phyloP scores from a whole-genome alignment of 768 basidiomycete species.

The Mycena maculata region DNA sequence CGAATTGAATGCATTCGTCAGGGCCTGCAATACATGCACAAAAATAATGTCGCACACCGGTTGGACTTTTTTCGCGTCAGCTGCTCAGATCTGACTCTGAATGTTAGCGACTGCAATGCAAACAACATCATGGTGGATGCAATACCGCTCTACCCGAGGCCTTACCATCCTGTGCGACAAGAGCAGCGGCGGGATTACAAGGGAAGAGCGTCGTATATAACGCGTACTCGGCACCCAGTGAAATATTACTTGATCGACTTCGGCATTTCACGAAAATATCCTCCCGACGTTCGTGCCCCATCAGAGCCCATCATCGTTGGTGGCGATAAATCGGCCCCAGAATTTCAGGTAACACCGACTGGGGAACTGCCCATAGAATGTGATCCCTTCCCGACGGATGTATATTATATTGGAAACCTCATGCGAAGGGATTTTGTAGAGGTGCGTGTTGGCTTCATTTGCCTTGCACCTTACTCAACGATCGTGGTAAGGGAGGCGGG shows the following conservation, averaged over 20 bases:
- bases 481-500: not conserved
- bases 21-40: not conserved
- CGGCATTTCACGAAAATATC: slow-evolving; percentile 45
- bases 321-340: slow-evolving; percentile 57
- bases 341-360: slow-evolving; percentile 40
- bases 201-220: not conserved
- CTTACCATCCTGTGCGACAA: not conserved
- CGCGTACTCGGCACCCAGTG: slow-evolving; percentile 42
- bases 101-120: not conserved
- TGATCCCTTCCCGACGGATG: slow-evolving; percentile 56
- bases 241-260: slow-evolving; percentile 55
- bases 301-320: slow-evolving; percentile 47
- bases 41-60: not conserved
- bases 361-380: slow-evolving; percentile 30
- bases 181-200: not conserved
- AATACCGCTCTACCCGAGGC: not conserved
- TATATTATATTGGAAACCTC: slow-evolving; percentile 56
- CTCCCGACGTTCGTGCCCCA: slow-evolving; percentile 39
- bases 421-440: slow-evolving; percentile 25
- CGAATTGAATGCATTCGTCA: not conserved
- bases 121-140: not conserved
- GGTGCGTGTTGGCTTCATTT: too few relatives aligned
- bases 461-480: too few relatives aligned
- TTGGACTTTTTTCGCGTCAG: not conserved
- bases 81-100: not conserved